Evolutionary conservation across 2,329 filamentous ascomycete genomes (phyloP).

Genomic region (Trichoderma sp.): DNA sequence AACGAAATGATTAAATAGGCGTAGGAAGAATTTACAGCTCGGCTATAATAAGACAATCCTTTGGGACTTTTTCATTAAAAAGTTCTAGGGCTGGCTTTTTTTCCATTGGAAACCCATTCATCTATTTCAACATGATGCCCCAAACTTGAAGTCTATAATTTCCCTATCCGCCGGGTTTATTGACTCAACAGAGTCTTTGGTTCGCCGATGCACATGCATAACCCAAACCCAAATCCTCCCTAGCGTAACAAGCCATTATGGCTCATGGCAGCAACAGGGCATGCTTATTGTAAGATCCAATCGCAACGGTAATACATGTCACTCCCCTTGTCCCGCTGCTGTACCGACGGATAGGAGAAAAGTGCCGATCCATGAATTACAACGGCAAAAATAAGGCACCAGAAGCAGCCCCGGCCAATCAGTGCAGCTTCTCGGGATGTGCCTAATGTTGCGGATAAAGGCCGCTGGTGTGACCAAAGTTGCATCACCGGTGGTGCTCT

Average conservation of each 20-base stretch:
- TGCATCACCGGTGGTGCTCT: background rate
- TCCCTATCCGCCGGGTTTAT: background rate
- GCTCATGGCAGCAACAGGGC: background rate
- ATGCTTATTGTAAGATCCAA: background rate
- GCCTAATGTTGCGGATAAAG: constrained; percentile 18
- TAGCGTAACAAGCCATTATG: background rate
- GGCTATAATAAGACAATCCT: background rate
- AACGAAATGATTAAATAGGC: background rate
- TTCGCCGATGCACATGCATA: background rate
- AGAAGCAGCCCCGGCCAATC: background rate
- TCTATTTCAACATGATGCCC: background rate
- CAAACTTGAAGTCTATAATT: background rate
- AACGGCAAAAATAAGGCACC: constrained; percentile 9
- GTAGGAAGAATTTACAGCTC: background rate
- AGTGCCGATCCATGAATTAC: background rate
- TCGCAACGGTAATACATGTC: background rate
- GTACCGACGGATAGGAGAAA: constrained; percentile 9
- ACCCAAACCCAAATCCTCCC: background rate
- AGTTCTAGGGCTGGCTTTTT: background rate
- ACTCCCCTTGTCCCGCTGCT: background rate
- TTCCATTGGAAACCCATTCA: background rate
- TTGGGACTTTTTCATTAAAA: background rate
- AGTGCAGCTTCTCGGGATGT: background rate
- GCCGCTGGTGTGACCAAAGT: background rate
- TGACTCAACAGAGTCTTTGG: background rate